Conservation (phyloP, 106 monocot genomes). For the Apostasia shenzhenica region DNA sequence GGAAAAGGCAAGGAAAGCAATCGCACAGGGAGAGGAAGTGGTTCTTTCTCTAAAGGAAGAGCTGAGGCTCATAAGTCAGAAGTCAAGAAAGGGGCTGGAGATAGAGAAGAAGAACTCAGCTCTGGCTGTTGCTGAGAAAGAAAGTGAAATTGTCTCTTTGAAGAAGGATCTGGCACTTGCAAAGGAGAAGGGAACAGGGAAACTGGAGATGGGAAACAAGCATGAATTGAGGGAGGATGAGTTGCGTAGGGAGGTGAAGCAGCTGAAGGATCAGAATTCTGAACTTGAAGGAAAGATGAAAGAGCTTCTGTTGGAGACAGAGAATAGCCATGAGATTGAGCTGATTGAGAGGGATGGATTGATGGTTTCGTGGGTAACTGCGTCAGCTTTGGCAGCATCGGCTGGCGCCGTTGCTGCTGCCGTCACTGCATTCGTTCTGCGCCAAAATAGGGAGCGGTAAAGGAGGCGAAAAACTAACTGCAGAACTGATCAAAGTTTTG, state of each 20-base stretch:
- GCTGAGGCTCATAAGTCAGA: background rate
- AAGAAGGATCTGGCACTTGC: too few species aligned
- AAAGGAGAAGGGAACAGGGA: background rate
- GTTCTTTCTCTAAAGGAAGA: background rate
- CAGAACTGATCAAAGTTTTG: too few species aligned
- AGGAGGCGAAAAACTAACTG: background rate
- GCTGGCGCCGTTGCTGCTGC: constrained; percentile 17
- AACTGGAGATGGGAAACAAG: background rate
- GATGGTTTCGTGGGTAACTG: constrained; percentile 8
- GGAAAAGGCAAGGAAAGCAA: background rate
- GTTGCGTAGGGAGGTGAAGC: constrained; percentile 13
- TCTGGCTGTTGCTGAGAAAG: background rate
- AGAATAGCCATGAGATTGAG: background rate
- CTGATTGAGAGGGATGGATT: background rate
- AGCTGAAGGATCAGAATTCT: constrained; percentile 15
- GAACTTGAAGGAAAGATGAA: constrained; percentile 5
- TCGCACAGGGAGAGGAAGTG: background rate
- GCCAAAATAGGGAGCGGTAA: constrained; percentile 12
- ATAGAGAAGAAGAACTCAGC: too few species aligned
- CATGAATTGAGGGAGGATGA: constrained; percentile 2
- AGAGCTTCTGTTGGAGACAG: background rate
- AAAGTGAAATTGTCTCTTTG: background rate
- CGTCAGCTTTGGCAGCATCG: constrained; percentile 6
- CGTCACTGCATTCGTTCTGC: constrained; percentile 10
- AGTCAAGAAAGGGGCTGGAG: background rate